Conservation (phyloP, 176 grass and related monocot genomes). For the Eragrostis nindensis region DNA sequence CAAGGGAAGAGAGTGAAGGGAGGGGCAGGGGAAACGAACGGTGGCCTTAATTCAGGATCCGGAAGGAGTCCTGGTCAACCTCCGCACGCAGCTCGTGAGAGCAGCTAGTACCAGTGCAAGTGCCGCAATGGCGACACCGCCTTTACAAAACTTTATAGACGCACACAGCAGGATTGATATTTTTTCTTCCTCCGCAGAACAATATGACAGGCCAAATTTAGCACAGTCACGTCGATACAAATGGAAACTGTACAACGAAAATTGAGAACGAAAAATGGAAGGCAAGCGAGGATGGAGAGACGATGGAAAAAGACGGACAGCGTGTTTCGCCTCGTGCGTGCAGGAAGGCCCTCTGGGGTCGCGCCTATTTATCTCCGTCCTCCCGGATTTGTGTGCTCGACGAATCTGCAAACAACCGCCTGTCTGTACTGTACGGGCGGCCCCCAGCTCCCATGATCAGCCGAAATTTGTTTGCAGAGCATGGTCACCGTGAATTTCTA, state of each 20-base stretch:
- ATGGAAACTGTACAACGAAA: slow-evolving; percentile 28
- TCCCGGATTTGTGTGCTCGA: not conserved
- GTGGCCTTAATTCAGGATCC: slow-evolving; percentile 63
- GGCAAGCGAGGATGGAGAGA: not conserved
- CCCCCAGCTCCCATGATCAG: not conserved
- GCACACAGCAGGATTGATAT: slow-evolving; percentile 1
- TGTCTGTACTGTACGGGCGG: slow-evolving; percentile 21
- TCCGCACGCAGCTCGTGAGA: slow-evolving; percentile 44
- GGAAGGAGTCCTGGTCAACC: slow-evolving; percentile 50
- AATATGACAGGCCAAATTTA: slow-evolving; percentile 34
- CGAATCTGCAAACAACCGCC: slow-evolving; percentile 20
- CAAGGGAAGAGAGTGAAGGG: slow-evolving; percentile 20
- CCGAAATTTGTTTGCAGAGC: not conserved
- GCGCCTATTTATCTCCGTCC: slow-evolving; percentile 22
- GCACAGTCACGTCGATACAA: slow-evolving; percentile 18
- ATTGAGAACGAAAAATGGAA: slow-evolving; percentile 6
- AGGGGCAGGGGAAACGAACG: slow-evolving; percentile 34
- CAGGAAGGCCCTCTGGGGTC: not conserved
- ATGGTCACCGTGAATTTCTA: slow-evolving; percentile 13
- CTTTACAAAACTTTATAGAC: slow-evolving; percentile 39
- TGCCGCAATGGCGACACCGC: slow-evolving; percentile 26
- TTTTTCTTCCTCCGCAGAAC: not conserved
- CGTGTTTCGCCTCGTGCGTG: not conserved
- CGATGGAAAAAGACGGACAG: not conserved
- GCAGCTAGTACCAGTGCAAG: slow-evolving; percentile 17